Evolutionary conservation across 2,329 filamentous ascomycete species (phyloP), one percentile per base, ranked within the genome.

Genomic region (Setomelanomma holmii): DNA sequence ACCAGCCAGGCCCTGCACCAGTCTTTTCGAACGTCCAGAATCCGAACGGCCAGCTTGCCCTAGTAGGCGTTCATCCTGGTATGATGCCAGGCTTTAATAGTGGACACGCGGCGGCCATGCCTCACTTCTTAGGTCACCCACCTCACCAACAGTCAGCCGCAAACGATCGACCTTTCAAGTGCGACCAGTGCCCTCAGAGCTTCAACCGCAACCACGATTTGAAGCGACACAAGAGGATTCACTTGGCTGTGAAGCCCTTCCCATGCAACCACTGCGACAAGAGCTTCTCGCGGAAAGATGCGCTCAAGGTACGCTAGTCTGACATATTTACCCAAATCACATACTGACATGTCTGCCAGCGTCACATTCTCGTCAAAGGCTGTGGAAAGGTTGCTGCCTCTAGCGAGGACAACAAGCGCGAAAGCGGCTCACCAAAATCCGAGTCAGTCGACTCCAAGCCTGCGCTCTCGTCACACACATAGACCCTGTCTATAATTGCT

Each of bases 151-250:
- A 82, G 56, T 76, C 79, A 17, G 78, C 82, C 8, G 80, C 83
- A 22, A 88, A 89, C 50, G 93, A 98, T 63, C 86, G 93, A 4
- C 95, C 95, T 0, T 98, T 96, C 80, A 93, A 93, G 75, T 99
- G 95, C 72, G 92, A 98, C 64, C 84, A 90, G 70, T 99, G 95
- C 69, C 86, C 90, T 0, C 91, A 96, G 72, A 93, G 90, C 33
- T 99, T 99, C 79, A 98, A 96, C 74, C 84, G 95, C 4, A 98
- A 98, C 61, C 95, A 98, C 70, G 95, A 98, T 69, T 76, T 98
- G 64, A 99, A 99, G 78, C 85, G 95, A 45, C 95, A 99, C 75
- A 96, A 96, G 80, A 82, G 92, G 43, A 98, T 98, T 53, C 95
- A 99, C 75, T 77, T 98, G 51, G 90, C 92, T 0, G 91, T 98